These are phyloP conservation scores for Papiliotrema laurentii DNA, from an alignment of 1,284 basidiomycete genomes.

Conservation along the genomic window DNA sequence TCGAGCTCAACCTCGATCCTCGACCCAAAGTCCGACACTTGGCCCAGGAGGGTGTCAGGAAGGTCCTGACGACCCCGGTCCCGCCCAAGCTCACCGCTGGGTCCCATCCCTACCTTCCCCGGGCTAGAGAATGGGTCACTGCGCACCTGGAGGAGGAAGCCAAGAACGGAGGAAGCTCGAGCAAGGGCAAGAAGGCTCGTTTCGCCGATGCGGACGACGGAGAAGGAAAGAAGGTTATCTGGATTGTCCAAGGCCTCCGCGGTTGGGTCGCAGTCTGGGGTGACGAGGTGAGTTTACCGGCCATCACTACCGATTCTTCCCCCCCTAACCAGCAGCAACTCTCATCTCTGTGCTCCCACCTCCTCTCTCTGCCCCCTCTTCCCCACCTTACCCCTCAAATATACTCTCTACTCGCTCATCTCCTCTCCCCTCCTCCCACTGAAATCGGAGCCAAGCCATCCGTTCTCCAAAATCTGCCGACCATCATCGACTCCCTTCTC, in stretches of 20 bases:
- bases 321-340: constrained; percentile 57
- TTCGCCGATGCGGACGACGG: constrained; percentile 51
- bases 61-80: constrained; percentile 69
- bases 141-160: constrained; percentile 63
- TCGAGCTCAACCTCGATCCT: constrained; percentile 78
- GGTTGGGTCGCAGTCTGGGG: constrained; percentile 58
- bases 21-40: constrained; percentile 91
- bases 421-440: constrained; percentile 56
- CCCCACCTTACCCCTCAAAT: constrained; percentile 77
- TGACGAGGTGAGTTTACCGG: constrained; percentile 54
- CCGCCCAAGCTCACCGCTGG: constrained; percentile 59
- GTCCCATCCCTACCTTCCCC: constrained; percentile 71
- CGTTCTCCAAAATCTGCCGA: constrained; percentile 54
- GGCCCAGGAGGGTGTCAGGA: constrained; percentile 78
- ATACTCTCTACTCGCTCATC: constrained; percentile 71
- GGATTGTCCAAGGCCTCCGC: constrained; percentile 67
- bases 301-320: background rate
- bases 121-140: constrained; percentile 75
- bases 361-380: constrained; percentile 74
- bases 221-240: constrained; percentile 67
- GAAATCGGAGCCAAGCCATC: constrained; percentile 33
- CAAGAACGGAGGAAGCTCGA: constrained; percentile 50
- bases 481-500: constrained; percentile 67
- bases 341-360: constrained; percentile 61
- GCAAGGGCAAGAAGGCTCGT: constrained; percentile 61